Conservation (phyloP, 2,329 filamentous ascomycete species). For the Sclerotinia minor region DNA sequence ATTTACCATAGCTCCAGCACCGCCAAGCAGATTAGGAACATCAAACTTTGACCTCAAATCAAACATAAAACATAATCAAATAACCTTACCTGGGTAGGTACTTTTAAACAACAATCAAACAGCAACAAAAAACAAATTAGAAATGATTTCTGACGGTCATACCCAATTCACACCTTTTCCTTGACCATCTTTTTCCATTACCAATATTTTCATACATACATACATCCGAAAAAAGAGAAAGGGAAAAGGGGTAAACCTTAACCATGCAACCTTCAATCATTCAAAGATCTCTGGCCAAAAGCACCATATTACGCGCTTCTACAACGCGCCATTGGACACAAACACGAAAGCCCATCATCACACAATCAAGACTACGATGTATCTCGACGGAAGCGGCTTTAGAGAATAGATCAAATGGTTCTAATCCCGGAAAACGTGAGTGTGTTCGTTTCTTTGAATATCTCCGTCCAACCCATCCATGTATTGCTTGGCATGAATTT, state of each 20-base stretch:
- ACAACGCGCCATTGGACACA: conserved; percentile 21
- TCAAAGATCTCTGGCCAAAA: neutral
- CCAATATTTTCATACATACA: neutral
- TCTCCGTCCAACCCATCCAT: neutral
- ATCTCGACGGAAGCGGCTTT: neutral
- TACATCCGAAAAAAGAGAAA: neutral
- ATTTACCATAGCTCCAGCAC: conserved; percentile 15
- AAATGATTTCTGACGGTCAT: neutral
- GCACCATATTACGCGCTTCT: conserved; percentile 2
- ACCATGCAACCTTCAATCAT: conserved; percentile 21
- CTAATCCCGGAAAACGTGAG: neutral
- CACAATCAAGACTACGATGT: conserved; percentile 18
- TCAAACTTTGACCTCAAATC: neutral
- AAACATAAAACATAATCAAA: neutral
- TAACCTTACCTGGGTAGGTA: no score
- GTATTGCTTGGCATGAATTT: conserved; percentile 9
- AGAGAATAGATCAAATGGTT: neutral
- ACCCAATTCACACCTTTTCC: neutral
- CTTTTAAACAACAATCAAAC: conserved; percentile 7
- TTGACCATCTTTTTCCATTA: neutral
- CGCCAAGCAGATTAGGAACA: conserved; percentile 15
- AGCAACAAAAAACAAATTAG: conserved; percentile 2
- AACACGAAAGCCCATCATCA: conserved; percentile 12
- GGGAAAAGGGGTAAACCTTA: neutral
- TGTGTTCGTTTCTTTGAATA: neutral